Conservation (phyloP, 2,329 filamentous ascomycete species). For the Xylariaceae sp. region DNA sequence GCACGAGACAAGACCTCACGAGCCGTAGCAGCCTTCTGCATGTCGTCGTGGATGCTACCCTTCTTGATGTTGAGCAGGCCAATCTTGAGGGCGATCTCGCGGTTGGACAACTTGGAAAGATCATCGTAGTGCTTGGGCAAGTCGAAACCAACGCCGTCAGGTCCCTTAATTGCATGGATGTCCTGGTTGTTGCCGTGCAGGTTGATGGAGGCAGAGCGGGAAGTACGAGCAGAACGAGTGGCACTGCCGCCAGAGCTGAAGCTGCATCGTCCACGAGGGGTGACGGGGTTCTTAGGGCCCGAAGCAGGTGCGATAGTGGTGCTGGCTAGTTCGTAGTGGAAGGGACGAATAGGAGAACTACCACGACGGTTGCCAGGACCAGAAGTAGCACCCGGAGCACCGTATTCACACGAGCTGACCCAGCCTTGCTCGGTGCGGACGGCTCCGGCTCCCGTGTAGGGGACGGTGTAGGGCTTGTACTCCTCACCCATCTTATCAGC, state of each 20-base stretch:
- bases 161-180: constrained; percentile 40
- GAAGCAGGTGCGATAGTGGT: constrained; percentile 10
- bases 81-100: constrained; percentile 16
- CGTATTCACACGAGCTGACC: constrained; percentile 19
- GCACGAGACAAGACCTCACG: constrained; percentile 13
- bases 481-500: constrained; percentile 3
- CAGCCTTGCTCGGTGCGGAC: constrained; percentile 19
- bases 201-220: constrained; percentile 40
- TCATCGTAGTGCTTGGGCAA: constrained; percentile 13
- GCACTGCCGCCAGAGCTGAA: constrained; percentile 23
- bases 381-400: constrained; percentile 11
- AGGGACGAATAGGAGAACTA: constrained; percentile 13
- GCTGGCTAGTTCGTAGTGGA: constrained; percentile 10
- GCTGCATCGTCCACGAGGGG: background rate
- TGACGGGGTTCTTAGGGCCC: background rate
- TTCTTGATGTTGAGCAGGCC: constrained; percentile 19
- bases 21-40: constrained; percentile 14
- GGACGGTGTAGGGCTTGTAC: constrained; percentile 28
- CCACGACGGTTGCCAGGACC: constrained; percentile 16
- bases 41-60: constrained; percentile 15
- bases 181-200: constrained; percentile 44
- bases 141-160: constrained; percentile 15
- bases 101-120: constrained; percentile 12
- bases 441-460: constrained; percentile 26
- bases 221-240: constrained; percentile 20